These are phyloP conservation scores for Alisma plantagoaquatica DNA, from an alignment of 106 monocot species.

Conservation along the genomic window DNA sequence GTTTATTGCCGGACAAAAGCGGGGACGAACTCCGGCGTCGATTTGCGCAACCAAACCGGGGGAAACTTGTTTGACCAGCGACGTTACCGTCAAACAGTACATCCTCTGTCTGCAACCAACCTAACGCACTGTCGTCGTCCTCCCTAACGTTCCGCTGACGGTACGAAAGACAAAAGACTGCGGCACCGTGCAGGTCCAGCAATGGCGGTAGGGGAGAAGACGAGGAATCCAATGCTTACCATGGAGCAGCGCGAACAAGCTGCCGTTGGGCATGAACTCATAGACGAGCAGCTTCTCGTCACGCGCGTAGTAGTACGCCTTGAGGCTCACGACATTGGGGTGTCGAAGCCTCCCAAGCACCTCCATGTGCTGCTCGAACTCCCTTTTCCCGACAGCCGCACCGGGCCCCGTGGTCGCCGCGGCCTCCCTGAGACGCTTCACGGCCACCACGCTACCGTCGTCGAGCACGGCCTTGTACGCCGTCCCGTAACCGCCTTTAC, in stretches of 20 bases:
- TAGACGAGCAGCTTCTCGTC: constrained; percentile 93
- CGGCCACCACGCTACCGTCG: constrained; percentile 61
- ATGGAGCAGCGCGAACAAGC: constrained; percentile 77
- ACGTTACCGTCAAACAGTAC: too few species aligned
- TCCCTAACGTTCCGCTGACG: neutral
- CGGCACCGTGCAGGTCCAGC: too few species aligned
- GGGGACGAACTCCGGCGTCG: too few species aligned
- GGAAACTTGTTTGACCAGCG: too few species aligned
- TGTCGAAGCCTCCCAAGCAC: constrained; percentile 53
- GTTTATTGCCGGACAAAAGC: too few species aligned
- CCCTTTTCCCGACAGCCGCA: constrained; percentile 27
- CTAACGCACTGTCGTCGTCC: too few species aligned
- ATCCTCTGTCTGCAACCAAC: too few species aligned
- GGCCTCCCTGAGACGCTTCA: constrained; percentile 71
- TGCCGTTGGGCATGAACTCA: constrained; percentile 87
- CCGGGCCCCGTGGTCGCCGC: neutral
- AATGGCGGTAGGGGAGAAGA: too few species aligned
- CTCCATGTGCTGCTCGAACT: constrained; percentile 76
- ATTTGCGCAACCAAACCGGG: too few species aligned
- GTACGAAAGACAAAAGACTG: neutral
- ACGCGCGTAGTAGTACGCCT: constrained; percentile 69
- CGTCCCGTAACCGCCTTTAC: constrained; percentile 76
- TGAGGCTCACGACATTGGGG: constrained; percentile 58
- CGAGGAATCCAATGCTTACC: too few species aligned
- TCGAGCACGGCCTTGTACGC: constrained; percentile 79